Evolutionary conservation across 257 asterid genomes (phyloP), one percentile per base, ranked within the genome.

Genomic region (Leonotis leonurus): DNA sequence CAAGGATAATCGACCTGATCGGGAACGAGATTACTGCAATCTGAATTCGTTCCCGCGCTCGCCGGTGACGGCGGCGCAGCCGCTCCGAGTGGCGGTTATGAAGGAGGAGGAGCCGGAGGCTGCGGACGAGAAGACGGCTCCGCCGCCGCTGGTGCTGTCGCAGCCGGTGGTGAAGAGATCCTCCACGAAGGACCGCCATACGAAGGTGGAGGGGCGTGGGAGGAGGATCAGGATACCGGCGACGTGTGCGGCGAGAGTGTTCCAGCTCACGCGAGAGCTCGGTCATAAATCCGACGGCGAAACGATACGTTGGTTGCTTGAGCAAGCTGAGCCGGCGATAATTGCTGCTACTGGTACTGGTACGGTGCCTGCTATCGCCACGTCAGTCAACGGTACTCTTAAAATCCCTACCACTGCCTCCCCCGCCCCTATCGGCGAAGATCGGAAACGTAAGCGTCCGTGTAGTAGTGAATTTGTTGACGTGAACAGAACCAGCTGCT

Each of bases 211-310:
- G 26, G 93, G 90, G 33, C 81, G 95, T 3, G 93, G 95, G 27
- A 75, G 93, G 46, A 70, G 95, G 36, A 80, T 87, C 60, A 78
- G 95, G 51, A 79, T 87, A 77, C 90, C 93, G 44, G 90, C 90
- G 13, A 73, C 93, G 4, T 80, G 93, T 60, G 95, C 90, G 48
- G 95, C 95, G 22, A 73, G 95, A 43, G 86, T 87, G 4, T 84
- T 84, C 77, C 93, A 87, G 72, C 82, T 87, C 3, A 87, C 95
- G 10, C 71, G 84, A 39, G 90, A 87, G 75, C 89, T 87, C 27
- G 90, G 93, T 68, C 92, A 84, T 79, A 84, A 84, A 71, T 80
- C 90, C 62, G 95, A 84, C 62, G 93, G 95, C 35, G 90, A 87
- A 64, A 87, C 95, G 71, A 82, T 87, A 37, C 85, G 85, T 3